Percentiles rank a stretch among this genome's conserved stretches.
phyloP scores from a whole-genome alignment of 805 yeast species.

The Lachancea nothofagi region DNA sequence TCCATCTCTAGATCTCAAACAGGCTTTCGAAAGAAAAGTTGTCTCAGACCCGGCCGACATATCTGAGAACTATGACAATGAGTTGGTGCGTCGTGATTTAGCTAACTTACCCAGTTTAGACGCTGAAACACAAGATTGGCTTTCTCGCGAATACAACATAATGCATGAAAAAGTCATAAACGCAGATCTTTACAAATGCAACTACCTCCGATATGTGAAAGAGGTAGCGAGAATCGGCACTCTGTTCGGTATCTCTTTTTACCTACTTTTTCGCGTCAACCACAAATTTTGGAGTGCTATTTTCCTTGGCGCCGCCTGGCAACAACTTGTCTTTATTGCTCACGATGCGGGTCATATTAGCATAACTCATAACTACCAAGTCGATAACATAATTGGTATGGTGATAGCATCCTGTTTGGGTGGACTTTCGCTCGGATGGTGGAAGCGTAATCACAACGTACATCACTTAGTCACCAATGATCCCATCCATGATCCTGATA shows the following conservation, averaged over 20 bases:
- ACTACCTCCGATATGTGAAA: slow-evolving; percentile 65
- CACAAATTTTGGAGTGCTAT: slow-evolving; percentile 55
- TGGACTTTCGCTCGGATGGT: slow-evolving; percentile 90
- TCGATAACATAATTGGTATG: slow-evolving; percentile 71
- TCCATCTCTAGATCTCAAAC: slow-evolving; percentile 35
- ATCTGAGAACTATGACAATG: slow-evolving; percentile 54
- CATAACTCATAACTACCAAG: slow-evolving; percentile 71
- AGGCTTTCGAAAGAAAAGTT: slow-evolving; percentile 25
- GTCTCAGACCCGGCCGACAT: slow-evolving; percentile 53
- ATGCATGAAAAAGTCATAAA: slow-evolving; percentile 51
- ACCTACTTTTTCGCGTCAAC: slow-evolving; percentile 39
- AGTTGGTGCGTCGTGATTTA: slow-evolving; percentile 50
- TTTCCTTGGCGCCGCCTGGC: slow-evolving; percentile 75
- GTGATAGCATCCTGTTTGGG: slow-evolving; percentile 73
- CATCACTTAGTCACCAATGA: slow-evolving; percentile 89
- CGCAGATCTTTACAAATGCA: slow-evolving; percentile 65
- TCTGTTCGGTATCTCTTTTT: slow-evolving; percentile 45
- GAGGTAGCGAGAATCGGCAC: slow-evolving; percentile 58
- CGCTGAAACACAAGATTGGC: slow-evolving; percentile 52
- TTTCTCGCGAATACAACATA: slow-evolving; percentile 53
- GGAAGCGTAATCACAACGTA: slow-evolving; percentile 92
- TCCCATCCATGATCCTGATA: slow-evolving; percentile 91
- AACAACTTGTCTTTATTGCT: slow-evolving; percentile 79
- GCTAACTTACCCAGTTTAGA: slow-evolving; percentile 59
- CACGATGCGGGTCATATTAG: slow-evolving; percentile 89